Conservation (phyloP, 352 stramenopile genomes). For the Pelagophyceae sp. region DNA sequence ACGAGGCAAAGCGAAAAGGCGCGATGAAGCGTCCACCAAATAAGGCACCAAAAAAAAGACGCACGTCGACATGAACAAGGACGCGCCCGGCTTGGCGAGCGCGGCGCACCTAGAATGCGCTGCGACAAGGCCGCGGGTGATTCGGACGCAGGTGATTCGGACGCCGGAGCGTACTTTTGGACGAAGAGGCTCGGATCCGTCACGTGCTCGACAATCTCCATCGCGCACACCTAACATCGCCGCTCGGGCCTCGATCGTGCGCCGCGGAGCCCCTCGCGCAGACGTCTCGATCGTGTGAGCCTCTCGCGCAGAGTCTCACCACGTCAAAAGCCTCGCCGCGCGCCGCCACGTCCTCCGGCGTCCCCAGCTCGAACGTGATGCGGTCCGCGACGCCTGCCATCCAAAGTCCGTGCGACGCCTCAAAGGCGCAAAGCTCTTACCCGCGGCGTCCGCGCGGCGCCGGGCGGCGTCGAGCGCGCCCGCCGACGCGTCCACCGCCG, state of each 20-base stretch:
- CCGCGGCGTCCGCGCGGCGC: conserved; percentile 19
- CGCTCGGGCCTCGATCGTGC: too few species aligned
- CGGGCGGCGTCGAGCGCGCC: conserved; percentile 36
- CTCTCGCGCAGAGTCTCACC: too few species aligned
- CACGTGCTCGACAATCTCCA: conserved; percentile 52
- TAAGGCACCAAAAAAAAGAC: too few species aligned
- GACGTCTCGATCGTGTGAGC: too few species aligned
- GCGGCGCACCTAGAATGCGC: neutral
- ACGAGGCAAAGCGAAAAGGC: too few species aligned
- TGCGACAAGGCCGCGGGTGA: neutral
- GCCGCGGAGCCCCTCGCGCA: too few species aligned
- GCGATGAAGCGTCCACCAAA: too few species aligned
- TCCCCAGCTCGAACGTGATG: neutral
- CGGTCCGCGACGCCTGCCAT: neutral
- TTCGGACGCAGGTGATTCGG: neutral
- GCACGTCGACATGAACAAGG: conserved; percentile 42
- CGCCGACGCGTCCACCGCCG: conserved; percentile 37
- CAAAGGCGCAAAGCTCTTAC: conserved; percentile 8
- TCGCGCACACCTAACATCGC: too few species aligned
- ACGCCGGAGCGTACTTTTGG: too few species aligned
- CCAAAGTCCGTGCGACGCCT: neutral
- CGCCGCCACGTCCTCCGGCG: neutral
- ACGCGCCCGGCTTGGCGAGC: conserved; percentile 28
- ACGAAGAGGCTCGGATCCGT: conserved; percentile 34
- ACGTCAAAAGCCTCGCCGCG: conserved; percentile 37